Percentiles rank a stretch among this genome's conserved stretches.
Evolutionary conservation across 306 rosid species (phyloP).

Genomic region (Dryas octopetala): DNA sequence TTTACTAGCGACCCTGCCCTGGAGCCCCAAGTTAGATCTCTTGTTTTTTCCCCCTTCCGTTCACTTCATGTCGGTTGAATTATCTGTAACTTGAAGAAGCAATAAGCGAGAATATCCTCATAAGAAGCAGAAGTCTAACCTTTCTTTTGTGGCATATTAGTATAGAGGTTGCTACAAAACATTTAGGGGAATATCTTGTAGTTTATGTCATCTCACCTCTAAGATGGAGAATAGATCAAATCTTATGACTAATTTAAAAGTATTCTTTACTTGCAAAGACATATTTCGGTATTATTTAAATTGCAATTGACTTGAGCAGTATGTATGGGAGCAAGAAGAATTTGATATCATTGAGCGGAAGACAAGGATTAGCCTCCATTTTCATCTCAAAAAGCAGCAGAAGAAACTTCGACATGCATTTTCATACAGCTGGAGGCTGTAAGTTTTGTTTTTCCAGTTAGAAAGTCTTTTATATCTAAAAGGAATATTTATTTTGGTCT

Average conservation of each 20-base stretch:
- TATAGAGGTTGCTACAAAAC: background rate
- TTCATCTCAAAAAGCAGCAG: conserved; percentile 66
- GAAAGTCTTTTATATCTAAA: background rate
- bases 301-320: conserved; percentile 52
- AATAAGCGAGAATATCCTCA: background rate
- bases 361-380: conserved; percentile 91
- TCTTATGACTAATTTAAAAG: background rate
- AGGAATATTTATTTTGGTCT: background rate
- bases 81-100: background rate
- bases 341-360: conserved; percentile 78
- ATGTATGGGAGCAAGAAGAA: conserved; percentile 95
- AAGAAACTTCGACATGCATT: conserved; percentile 80
- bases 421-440: conserved; percentile 94
- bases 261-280: background rate
- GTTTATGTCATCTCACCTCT: background rate
- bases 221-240: background rate
- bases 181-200: background rate
- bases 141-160: background rate
- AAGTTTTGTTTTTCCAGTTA: conserved; percentile 35
- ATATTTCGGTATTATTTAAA: conserved; percentile 15
- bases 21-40: background rate
- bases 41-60: background rate
- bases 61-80: background rate
- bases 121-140: background rate
- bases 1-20: background rate